These are phyloP conservation scores for Amphirosellinia nigrospora DNA, from an alignment of 495 filamentous ascomycete species.

Conservation along the genomic window DNA sequence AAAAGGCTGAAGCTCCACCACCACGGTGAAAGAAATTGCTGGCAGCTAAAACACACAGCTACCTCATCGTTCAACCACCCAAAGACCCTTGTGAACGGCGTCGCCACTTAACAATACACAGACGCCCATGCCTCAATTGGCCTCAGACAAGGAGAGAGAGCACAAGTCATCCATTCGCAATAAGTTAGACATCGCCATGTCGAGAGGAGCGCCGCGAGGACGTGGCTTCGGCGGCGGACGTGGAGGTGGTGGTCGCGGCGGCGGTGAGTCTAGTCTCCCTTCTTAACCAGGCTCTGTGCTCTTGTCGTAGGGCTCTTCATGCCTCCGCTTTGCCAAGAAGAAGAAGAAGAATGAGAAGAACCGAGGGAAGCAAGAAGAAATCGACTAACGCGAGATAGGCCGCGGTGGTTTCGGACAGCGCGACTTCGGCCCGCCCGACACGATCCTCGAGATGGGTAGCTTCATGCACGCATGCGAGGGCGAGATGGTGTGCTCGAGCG, in stretches of 20 bases:
- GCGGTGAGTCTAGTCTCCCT: conserved; percentile 30
- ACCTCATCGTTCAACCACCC: background rate
- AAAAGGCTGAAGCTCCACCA: conserved; percentile 12
- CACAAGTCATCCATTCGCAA: background rate
- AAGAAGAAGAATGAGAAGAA: background rate
- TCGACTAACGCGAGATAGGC: conserved; percentile 37
- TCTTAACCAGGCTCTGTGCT: background rate
- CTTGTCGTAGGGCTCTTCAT: background rate
- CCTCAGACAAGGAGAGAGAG: conserved; percentile 6
- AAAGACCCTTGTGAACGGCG: conserved; percentile 6
- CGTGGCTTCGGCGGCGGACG: conserved; percentile 41
- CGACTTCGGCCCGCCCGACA: conserved; percentile 60
- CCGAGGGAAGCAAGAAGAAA: background rate
- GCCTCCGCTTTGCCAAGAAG: no score
- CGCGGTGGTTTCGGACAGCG: conserved; percentile 60
- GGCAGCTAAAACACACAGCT: conserved; percentile 3
- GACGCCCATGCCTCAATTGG: conserved; percentile 2
- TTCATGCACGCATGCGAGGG: conserved; percentile 95
- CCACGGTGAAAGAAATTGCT: conserved; percentile 19
- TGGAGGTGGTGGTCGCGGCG: conserved; percentile 32
- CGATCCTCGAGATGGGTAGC: conserved; percentile 78
- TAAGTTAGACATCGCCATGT: conserved; percentile 29
- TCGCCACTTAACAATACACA: conserved; percentile 2
- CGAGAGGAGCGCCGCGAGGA: conserved; percentile 45
- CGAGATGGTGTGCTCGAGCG: conserved; percentile 92